phyloP scores from a whole-genome alignment of 1,139 yeast genomes.

The Saccharomyces hybrid region DNA sequence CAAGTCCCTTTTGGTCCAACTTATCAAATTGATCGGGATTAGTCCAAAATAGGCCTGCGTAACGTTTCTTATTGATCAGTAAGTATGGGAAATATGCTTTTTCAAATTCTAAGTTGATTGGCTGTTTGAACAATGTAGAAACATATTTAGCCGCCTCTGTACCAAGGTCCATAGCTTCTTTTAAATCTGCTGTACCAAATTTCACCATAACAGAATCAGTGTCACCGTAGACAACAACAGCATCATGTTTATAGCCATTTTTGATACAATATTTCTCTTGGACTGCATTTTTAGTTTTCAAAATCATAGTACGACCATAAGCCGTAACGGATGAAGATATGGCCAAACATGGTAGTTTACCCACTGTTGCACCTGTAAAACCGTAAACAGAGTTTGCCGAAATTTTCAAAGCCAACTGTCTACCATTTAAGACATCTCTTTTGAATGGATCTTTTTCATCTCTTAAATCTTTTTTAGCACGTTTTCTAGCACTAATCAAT shows the following conservation, averaged over 20 bases:
- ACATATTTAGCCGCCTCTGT: constrained; percentile 90
- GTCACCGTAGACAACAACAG: constrained; percentile 94
- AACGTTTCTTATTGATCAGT: constrained; percentile 88
- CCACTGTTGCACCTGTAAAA: constrained; percentile 97
- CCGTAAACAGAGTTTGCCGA: constrained; percentile 99
- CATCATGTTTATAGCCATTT: constrained; percentile 76
- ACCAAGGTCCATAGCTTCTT: constrained; percentile 83
- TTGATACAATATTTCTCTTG: constrained; percentile 67
- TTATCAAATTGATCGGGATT: constrained; percentile 82
- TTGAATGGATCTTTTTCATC: constrained; percentile 92
- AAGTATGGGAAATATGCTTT: constrained; percentile 93
- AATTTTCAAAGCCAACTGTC: constrained; percentile 91
- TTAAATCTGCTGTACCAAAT: constrained; percentile 79
- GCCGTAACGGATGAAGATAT: constrained; percentile 94
- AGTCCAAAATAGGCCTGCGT: constrained; percentile 97
- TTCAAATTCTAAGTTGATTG: constrained; percentile 92
- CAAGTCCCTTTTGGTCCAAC: constrained; percentile 98
- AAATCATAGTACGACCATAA: constrained; percentile 96
- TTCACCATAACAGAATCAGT: constrained; percentile 99
- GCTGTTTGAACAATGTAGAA: constrained; percentile 67
- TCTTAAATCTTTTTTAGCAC: constrained; percentile 83
- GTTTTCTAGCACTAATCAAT: constrained; percentile 81
- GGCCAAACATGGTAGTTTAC: constrained; percentile 92
- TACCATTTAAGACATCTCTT: constrained; percentile 88
- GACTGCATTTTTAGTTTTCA: constrained; percentile 78